Conservation (phyloP, 2,329 filamentous ascomycete species). For the Hyphodiscus sp. region DNA sequence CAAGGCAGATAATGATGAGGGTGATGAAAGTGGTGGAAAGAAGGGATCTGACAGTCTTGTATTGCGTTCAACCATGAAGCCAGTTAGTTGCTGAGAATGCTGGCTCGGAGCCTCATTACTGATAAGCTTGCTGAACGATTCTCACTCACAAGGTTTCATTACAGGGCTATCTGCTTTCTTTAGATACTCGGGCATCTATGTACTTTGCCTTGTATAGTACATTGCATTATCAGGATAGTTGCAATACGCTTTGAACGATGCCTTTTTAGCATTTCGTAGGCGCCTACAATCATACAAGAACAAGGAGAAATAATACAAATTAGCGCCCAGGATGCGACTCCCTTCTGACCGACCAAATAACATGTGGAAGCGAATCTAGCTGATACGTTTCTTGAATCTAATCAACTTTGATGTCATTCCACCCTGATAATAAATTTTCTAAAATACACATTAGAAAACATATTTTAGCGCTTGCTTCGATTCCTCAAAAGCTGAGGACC, state of each 20-base stretch:
- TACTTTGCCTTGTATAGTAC: too few species aligned
- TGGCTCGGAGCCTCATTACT: not conserved
- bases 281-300: too few species aligned
- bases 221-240: too few species aligned
- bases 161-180: too few species aligned
- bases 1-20: not conserved
- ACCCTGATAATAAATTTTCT: not conserved
- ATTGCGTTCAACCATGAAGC: not conserved
- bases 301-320: too few species aligned
- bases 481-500: slow-evolving; percentile 41
- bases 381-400: not conserved
- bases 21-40: not conserved
- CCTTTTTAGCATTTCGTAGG: too few species aligned
- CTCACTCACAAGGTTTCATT: not conserved
- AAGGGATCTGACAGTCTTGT: too few species aligned
- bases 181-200: too few species aligned
- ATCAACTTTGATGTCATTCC: not conserved
- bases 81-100: not conserved
- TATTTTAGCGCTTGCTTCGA: slow-evolving; percentile 38
- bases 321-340: too few species aligned
- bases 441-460: not conserved
- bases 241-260: too few species aligned
- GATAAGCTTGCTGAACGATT: not conserved
- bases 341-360: too few species aligned
- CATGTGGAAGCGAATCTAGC: too few species aligned